Conservation (phyloP, 73 alveolate species). For the Symbiodinium pilosum region DNA sequence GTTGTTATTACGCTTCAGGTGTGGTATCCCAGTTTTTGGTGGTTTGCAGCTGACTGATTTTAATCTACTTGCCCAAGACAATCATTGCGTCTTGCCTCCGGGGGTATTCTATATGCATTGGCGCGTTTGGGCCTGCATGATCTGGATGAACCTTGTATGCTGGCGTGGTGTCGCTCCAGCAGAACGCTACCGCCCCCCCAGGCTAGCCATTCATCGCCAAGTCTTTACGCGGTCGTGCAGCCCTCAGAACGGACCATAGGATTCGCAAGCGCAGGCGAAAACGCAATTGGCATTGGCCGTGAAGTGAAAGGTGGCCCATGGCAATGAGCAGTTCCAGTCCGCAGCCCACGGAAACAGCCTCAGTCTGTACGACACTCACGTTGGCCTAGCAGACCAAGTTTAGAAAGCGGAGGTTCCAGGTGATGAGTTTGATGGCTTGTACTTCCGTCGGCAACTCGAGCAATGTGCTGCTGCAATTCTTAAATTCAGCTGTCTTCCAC, state of each 20-base stretch:
- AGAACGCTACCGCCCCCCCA: no score
- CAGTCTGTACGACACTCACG: neutral
- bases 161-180: no score
- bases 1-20: no score
- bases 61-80: no score
- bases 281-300: neutral
- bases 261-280: no score
- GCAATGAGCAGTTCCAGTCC: conserved; percentile 60
- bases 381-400: neutral
- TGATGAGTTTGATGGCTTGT: conserved; percentile 78
- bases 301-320: conserved; percentile 31
- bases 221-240: neutral
- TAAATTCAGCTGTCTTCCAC: neutral
- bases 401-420: neutral
- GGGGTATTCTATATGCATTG: no score
- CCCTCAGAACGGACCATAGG: neutral
- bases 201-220: conserved; percentile 52
- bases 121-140: no score
- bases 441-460: conserved; percentile 20
- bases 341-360: neutral
- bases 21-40: no score
- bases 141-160: no score
- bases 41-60: no score
- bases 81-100: no score
- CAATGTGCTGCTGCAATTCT: no score